Base-by-base conservation (phyloP, 2,329 filamentous ascomycete species). In the Neopestalotiopsis sp. region DNA sequence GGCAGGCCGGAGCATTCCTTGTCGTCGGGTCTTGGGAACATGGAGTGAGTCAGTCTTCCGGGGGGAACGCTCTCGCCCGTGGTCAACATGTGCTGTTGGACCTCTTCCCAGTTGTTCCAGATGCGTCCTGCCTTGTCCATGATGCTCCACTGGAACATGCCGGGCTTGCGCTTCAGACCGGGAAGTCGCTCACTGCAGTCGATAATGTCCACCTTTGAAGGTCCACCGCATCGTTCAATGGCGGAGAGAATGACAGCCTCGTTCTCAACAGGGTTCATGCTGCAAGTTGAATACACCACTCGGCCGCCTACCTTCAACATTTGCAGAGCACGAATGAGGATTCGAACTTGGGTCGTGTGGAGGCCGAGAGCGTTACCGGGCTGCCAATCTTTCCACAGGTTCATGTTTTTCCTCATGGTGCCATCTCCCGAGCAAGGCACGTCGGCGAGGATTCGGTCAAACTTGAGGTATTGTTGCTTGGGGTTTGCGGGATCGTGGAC, bases 231-330 rank as follows among this genome's bases (percentile, higher is more conserved):
- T 68, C 95, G 89, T 74, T 94, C 92, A 74, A 99, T 95, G 12
- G 96, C 96, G 32, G 92, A 91, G 1, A 93, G 90, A 70, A 99
- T 85, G 17, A 98, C 94, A 6, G 96, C 92, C 82, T 99, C 96
- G 77, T 99, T 97, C 84, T 99, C 96, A 34, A 98, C 90, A 0
- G 96, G 96, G 82, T 99, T 99, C 93, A 99, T 94, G 81, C 94
- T 98, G 86, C 96, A 99, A 24, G 96, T 99, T 3, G 95, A 98
- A 84, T 98, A 99, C 66, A 99, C 95, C 34, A 98, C 93, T 71
- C 95, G 90, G 65, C 96, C 96, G 56, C 96, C 95, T 68, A 94
- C 92, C 85, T 98, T 98, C 73, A 99, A 89, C 90, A 99, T 94
- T 82, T 98, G 95, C 65, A 99, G 86, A 40, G 96, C 94, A 71